Conservation (phyloP, 768 basidiomycete genomes). For the Mycena galopus region DNA sequence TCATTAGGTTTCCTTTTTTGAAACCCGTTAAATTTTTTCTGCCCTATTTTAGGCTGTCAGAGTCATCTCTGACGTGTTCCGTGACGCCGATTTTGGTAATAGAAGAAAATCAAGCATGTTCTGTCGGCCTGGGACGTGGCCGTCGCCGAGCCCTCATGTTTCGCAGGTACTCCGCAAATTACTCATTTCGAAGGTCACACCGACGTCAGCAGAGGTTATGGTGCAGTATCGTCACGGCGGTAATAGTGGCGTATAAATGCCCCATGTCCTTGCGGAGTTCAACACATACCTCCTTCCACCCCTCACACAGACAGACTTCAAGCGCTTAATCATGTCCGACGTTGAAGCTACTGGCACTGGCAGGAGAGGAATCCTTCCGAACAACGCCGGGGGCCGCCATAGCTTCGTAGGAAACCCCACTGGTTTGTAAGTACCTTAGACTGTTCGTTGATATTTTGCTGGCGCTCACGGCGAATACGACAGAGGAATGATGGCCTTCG, state of each 20-base stretch:
- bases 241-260: constrained; percentile 5
- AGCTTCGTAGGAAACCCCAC: constrained; percentile 25
- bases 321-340: constrained; percentile 23
- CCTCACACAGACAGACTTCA: constrained; percentile 13
- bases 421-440: constrained; percentile 18
- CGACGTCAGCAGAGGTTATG: no score
- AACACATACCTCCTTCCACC: constrained; percentile 9
- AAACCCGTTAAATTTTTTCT: no score
- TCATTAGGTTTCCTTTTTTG: no score
- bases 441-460: constrained; percentile 6
- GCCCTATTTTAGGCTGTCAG: no score
- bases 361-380: constrained; percentile 20
- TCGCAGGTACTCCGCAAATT: constrained; percentile 21
- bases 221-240: no score
- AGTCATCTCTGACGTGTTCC: no score
- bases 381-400: background rate
- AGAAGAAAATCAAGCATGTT: no score
- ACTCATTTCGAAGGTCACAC: constrained; percentile 15
- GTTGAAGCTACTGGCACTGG: constrained; percentile 20
- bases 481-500: constrained; percentile 71
- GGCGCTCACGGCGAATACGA: constrained; percentile 9
- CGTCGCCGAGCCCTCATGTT: background rate
- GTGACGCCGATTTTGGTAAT: no score
- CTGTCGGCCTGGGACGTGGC: background rate
- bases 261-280: background rate